Evolutionary conservation across 495 filamentous ascomycete genomes (phyloP).

Genomic region (Aspergillus coremiiformis): DNA sequence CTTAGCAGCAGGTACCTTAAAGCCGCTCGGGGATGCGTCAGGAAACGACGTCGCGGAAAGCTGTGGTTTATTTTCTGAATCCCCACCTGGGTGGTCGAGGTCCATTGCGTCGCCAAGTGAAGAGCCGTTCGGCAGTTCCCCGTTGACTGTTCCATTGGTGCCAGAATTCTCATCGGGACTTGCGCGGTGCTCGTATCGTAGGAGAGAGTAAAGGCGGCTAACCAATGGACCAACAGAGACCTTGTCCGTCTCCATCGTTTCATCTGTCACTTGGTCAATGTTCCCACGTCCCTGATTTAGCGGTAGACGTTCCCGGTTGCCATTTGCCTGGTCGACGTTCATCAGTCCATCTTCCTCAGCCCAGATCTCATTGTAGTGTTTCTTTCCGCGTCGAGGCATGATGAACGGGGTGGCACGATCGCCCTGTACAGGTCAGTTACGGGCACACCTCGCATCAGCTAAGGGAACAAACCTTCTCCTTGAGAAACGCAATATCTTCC

Average conservation of each 20-base stretch:
- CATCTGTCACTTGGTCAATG: constrained; percentile 80
- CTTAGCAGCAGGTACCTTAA: constrained; percentile 52
- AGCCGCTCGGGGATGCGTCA: constrained; percentile 54
- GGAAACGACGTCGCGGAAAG: constrained; percentile 71
- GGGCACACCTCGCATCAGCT: background rate
- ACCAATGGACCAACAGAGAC: constrained; percentile 83
- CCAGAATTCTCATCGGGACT: constrained; percentile 46
- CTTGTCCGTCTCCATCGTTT: constrained; percentile 76
- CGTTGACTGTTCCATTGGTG: constrained; percentile 49
- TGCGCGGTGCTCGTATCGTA: constrained; percentile 76
- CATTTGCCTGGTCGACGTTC: constrained; percentile 52
- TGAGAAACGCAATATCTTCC: constrained; percentile 89
- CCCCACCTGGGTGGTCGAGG: constrained; percentile 34
- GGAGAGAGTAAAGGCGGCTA: constrained; percentile 69
- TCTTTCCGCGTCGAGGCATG: constrained; percentile 78
- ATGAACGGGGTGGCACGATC: constrained; percentile 77
- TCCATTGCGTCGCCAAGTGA: constrained; percentile 52
- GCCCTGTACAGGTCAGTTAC: constrained; percentile 42
- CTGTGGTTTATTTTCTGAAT: constrained; percentile 40
- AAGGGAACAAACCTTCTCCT: constrained; percentile 55
- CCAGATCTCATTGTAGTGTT: constrained; percentile 84
- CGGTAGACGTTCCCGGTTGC: constrained; percentile 55
- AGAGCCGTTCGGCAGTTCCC: constrained; percentile 39
- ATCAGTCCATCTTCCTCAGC: constrained; percentile 81
- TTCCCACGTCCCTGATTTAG: constrained; percentile 77